phyloP scores from a whole-genome alignment of 805 yeast species.

The Kodamaea hsintzibuensis region DNA sequence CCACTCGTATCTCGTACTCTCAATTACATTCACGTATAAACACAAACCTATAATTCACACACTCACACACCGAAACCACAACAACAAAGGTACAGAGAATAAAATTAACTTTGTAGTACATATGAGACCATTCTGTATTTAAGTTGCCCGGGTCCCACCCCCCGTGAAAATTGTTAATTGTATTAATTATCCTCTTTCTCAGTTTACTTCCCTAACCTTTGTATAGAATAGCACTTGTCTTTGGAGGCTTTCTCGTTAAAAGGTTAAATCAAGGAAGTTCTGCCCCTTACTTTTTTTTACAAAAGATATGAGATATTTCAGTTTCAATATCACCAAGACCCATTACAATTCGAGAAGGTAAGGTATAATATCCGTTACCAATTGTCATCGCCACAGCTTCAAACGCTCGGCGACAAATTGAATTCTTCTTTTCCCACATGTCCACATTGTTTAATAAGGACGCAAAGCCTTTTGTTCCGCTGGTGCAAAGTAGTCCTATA shows the following conservation, averaged over 20 bases:
- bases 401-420: not conserved
- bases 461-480: slow-evolving; percentile 24
- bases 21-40: not conserved
- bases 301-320: slow-evolving; percentile 1
- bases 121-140: not conserved
- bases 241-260: not conserved
- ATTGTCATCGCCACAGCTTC: not conserved
- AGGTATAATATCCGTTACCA: not conserved
- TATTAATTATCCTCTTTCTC: not conserved
- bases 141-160: slow-evolving; percentile 2
- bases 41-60: not conserved
- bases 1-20: not conserved
- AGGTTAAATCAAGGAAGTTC: not conserved
- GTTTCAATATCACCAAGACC: not conserved
- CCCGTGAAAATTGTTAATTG: not conserved
- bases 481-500: not conserved
- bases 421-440: not conserved
- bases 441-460: slow-evolving; percentile 16
- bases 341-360: not conserved
- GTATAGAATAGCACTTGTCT: not conserved
- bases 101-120: not conserved
- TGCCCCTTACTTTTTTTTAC: not conserved
- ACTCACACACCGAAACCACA: not conserved
- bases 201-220: not conserved
- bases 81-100: not conserved